phyloP scores from a whole-genome alignment of 2,329 filamentous ascomycete species.

The Paraconiothyrium brasiliense region DNA sequence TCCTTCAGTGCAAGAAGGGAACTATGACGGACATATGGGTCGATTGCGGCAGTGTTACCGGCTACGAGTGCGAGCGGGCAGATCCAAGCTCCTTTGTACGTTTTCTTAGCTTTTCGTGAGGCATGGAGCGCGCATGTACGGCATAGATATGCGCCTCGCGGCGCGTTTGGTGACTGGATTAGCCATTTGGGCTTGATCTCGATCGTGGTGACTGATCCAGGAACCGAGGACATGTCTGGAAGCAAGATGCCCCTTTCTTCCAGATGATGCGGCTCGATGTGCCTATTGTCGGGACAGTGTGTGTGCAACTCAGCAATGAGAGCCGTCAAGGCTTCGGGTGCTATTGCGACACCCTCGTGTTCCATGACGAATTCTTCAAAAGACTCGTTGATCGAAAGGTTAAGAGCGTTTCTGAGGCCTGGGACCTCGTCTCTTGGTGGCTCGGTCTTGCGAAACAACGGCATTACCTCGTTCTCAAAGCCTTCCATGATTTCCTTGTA shows the following conservation, averaged over 20 bases:
- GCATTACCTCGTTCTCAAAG: conserved; percentile 38
- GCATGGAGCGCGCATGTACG: conserved; percentile 58
- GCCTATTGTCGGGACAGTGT: conserved; percentile 13
- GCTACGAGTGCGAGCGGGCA: conserved; percentile 55
- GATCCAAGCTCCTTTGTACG: conserved; percentile 30
- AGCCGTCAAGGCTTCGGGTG: conserved; percentile 9
- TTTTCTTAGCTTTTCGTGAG: conserved; percentile 31
- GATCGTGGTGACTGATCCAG: conserved; percentile 37
- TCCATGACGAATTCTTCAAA: conserved; percentile 31
- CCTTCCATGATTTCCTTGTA: conserved; percentile 37
- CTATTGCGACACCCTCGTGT: conserved; percentile 27
- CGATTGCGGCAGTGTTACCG: conserved; percentile 29
- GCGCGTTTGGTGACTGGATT: conserved; percentile 56
- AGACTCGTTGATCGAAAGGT: conserved; percentile 17
- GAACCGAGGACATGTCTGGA: conserved; percentile 40
- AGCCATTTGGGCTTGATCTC: conserved; percentile 62
- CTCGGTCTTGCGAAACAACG: conserved; percentile 32
- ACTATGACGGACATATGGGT: conserved; percentile 26
- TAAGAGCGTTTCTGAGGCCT: background rate
- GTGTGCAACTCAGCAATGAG: conserved; percentile 7
- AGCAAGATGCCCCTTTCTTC: conserved; percentile 37
- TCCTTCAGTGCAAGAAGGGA: background rate
- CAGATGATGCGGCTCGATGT: conserved; percentile 21
- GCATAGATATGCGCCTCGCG: conserved; percentile 51
- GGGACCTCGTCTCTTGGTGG: background rate